A percentile compares a stretch with the other conserved stretches of the same genome.
Conservation (phyloP, 345 rosid species). For the Carallia brachiata region DNA sequence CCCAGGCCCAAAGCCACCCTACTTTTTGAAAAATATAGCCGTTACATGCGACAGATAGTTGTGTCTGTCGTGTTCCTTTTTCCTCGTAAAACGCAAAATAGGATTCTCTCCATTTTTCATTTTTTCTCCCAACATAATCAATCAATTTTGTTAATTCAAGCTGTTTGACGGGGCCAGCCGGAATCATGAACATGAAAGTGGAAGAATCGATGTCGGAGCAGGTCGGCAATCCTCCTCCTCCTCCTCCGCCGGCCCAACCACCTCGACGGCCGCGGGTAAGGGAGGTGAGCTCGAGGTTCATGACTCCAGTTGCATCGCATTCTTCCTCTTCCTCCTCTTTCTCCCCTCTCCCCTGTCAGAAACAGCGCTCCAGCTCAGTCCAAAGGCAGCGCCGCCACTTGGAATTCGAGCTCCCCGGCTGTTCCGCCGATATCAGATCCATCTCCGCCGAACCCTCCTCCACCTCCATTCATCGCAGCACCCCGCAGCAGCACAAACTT, state of each 20-base stretch:
- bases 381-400: conserved; percentile 50
- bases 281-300: conserved; percentile 22
- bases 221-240: neutral
- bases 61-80: neutral
- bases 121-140: no score
- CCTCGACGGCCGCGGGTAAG: conserved; percentile 19
- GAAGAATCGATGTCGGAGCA: neutral
- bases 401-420: conserved; percentile 22
- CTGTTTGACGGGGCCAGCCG: no score
- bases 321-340: conserved; percentile 10
- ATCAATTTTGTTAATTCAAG: no score
- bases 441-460: conserved; percentile 25
- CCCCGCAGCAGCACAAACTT: conserved; percentile 24
- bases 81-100: no score
- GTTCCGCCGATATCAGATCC: no score
- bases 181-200: neutral
- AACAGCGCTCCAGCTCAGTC: conserved; percentile 38
- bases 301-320: conserved; percentile 14
- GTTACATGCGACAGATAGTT: conserved; percentile 32
- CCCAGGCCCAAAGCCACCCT: no score
- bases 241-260: conserved; percentile 3
- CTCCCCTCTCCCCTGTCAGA: conserved; percentile 32
- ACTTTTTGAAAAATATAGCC: conserved; percentile 20
- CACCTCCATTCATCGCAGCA: conserved; percentile 6
- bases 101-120: no score